phyloP scores from a whole-genome alignment of 179 eudicot genomes.

The Monotropa hypopitys region DNA sequence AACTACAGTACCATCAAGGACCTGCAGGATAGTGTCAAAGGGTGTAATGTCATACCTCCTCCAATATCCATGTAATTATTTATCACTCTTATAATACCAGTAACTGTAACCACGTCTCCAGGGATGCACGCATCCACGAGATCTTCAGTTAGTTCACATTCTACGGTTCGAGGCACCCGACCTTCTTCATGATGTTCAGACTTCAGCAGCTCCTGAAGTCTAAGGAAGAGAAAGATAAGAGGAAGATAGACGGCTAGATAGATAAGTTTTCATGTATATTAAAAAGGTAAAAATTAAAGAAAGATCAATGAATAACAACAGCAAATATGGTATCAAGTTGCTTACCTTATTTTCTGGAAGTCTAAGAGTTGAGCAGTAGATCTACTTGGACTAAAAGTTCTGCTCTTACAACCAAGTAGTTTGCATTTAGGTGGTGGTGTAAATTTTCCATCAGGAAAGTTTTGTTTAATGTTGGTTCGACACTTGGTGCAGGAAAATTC shows the following conservation, averaged over 20 bases:
- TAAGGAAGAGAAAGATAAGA: conserved; percentile 13
- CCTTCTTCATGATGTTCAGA: conserved; percentile 97
- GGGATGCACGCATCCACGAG: conserved; percentile 95
- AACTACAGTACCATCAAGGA: background rate
- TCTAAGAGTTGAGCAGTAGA: conserved; percentile 65
- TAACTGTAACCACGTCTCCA: conserved; percentile 88
- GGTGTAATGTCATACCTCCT: conserved; percentile 50
- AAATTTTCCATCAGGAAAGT: conserved; percentile 89
- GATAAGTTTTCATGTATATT: background rate
- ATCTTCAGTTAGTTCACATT: conserved; percentile 90
- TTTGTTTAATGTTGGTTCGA: conserved; percentile 56
- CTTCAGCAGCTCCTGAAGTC: conserved; percentile 85
- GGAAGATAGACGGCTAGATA: background rate
- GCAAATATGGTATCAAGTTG: background rate
- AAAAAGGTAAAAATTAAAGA: background rate
- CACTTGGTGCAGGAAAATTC: conserved; percentile 62
- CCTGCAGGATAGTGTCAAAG: background rate
- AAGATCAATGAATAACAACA: background rate
- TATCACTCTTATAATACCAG: conserved; percentile 83
- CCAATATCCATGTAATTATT: conserved; percentile 96
- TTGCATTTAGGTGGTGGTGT: conserved; percentile 74
- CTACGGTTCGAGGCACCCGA: conserved; percentile 92
- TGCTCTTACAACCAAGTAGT: conserved; percentile 78
- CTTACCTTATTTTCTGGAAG: conserved; percentile 88
- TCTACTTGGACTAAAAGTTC: conserved; percentile 59